Percentiles rank a stretch among this genome's conserved stretches.
These are phyloP conservation scores for Psilocybe azurescens DNA, from an alignment of 768 basidiomycete species.

Conservation along the genomic window DNA sequence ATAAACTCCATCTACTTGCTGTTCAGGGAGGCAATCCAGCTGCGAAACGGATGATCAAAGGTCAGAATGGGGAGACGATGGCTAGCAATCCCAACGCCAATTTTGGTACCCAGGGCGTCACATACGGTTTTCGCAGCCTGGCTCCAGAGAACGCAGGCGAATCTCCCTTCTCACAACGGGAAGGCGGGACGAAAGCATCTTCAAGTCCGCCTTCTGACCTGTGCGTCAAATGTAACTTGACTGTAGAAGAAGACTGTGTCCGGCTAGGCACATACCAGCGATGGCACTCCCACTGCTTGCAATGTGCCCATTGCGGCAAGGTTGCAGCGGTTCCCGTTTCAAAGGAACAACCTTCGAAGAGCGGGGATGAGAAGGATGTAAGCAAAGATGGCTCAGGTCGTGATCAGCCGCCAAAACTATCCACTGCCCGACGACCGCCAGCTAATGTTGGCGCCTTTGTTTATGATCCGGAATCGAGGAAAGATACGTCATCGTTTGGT, in stretches of 20 bases:
- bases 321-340: constrained; percentile 65
- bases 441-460: constrained; percentile 82
- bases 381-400: constrained; percentile 29
- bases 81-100: constrained; percentile 52
- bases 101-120: constrained; percentile 83
- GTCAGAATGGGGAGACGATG: constrained; percentile 69
- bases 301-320: constrained; percentile 82
- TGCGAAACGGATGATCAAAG: constrained; percentile 76
- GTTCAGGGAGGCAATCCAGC: constrained; percentile 84
- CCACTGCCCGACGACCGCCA: constrained; percentile 73
- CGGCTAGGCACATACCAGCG: constrained; percentile 94
- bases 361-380: constrained; percentile 55
- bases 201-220: constrained; percentile 88
- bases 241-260: constrained; percentile 97
- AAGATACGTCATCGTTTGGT: constrained; percentile 73
- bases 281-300: constrained; percentile 96
- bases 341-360: constrained; percentile 60
- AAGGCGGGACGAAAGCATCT: constrained; percentile 55
- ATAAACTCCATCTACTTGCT: constrained; percentile 90
- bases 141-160: constrained; percentile 93
- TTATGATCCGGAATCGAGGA: constrained; percentile 73
- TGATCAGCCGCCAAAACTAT: constrained; percentile 60
- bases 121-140: constrained; percentile 91
- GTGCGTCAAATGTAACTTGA: constrained; percentile 86
- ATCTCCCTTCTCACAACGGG: constrained; percentile 70